phyloP scores from a whole-genome alignment of 2,329 filamentous ascomycete genomes.

The Aschersonia sp. region DNA sequence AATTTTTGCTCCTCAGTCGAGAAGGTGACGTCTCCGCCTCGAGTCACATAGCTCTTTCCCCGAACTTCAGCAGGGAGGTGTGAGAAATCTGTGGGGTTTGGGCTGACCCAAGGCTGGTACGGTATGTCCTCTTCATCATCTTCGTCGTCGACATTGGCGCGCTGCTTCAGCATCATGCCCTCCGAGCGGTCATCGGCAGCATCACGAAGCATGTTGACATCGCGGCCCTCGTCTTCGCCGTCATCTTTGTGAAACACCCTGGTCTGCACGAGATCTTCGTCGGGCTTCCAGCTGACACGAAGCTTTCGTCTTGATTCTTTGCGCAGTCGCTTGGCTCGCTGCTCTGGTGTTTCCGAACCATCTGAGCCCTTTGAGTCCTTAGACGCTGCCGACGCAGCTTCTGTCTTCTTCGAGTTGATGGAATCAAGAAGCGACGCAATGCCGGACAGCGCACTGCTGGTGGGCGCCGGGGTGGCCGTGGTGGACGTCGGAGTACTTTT shows the following conservation, averaged over 20 bases:
- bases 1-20: slow-evolving; percentile 39
- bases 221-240: slow-evolving; percentile 54
- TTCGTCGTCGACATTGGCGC: slow-evolving; percentile 31
- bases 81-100: slow-evolving; percentile 30
- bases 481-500: neutral
- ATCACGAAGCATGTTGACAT: slow-evolving; percentile 55
- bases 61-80: slow-evolving; percentile 29
- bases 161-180: slow-evolving; percentile 51
- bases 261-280: slow-evolving; percentile 50
- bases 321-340: slow-evolving; percentile 51
- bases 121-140: slow-evolving; percentile 44
- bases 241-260: slow-evolving; percentile 59
- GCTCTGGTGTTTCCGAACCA: slow-evolving; percentile 50
- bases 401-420: slow-evolving; percentile 27
- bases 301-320: slow-evolving; percentile 60
- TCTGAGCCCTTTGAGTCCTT: slow-evolving; percentile 36
- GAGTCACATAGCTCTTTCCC: slow-evolving; percentile 34
- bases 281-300: slow-evolving; percentile 57
- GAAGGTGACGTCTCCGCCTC: slow-evolving; percentile 36
- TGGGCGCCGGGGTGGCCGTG: neutral
- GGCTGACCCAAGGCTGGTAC: slow-evolving; percentile 37
- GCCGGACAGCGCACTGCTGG: slow-evolving; percentile 24
- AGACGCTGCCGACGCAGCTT: slow-evolving; percentile 27
- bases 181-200: slow-evolving; percentile 60
- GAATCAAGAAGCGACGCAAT: slow-evolving; percentile 41